Percentiles rank a stretch among this genome's conserved stretches.
phyloP scores from a whole-genome alignment of 805 yeast species.

The Candida oleophila region DNA sequence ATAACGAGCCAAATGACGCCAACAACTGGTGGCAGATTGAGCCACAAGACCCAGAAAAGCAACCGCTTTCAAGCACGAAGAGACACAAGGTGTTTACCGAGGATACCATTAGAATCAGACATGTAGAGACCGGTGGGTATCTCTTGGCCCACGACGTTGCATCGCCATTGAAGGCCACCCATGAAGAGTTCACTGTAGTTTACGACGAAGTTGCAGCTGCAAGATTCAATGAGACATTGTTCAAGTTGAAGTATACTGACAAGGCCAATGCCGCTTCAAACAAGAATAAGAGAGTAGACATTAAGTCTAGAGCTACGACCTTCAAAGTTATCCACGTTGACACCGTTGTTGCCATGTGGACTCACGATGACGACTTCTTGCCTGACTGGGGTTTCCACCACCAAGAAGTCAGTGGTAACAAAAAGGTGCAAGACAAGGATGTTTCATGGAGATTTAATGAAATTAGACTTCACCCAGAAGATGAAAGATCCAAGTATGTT shows the following conservation, averaged over 20 bases:
- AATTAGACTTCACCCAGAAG: slow-evolving; percentile 56
- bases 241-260: slow-evolving; percentile 64
- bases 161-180: slow-evolving; percentile 87
- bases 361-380: slow-evolving; percentile 75
- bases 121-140: slow-evolving; percentile 74
- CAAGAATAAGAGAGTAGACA: slow-evolving; percentile 45
- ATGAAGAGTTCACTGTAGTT: slow-evolving; percentile 87
- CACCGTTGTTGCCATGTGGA: slow-evolving; percentile 92
- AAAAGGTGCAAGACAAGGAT: slow-evolving; percentile 63
- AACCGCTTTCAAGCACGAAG: slow-evolving; percentile 22
- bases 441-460: slow-evolving; percentile 77
- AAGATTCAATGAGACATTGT: slow-evolving; percentile 71
- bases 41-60: slow-evolving; percentile 48
- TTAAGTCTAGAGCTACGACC: slow-evolving; percentile 69
- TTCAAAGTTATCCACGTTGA: slow-evolving; percentile 78
- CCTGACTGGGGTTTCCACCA: slow-evolving; percentile 96
- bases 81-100: slow-evolving; percentile 53
- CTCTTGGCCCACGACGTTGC: slow-evolving; percentile 94
- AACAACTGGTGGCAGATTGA: slow-evolving; percentile 87
- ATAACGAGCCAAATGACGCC: slow-evolving; percentile 36
- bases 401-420: slow-evolving; percentile 94
- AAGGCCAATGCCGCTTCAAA: slow-evolving; percentile 33
- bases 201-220: slow-evolving; percentile 55
- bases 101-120: slow-evolving; percentile 76
- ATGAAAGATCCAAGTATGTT: slow-evolving; percentile 57